These are phyloP conservation scores for Pyrenochaeta sp. DNA, from an alignment of 2,329 filamentous ascomycete species.

Conservation along the genomic window DNA sequence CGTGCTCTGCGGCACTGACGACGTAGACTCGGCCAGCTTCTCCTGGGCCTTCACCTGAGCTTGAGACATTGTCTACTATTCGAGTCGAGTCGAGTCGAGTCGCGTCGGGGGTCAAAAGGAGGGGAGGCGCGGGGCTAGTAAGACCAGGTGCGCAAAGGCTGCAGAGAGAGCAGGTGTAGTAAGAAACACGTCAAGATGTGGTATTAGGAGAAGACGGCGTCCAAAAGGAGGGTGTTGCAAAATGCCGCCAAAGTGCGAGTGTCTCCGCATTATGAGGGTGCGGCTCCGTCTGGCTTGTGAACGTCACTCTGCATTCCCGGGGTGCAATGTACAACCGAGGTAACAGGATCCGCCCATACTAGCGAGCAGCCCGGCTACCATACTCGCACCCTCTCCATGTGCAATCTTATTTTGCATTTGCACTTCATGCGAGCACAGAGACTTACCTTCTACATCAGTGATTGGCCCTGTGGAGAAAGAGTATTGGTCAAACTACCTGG, in stretches of 20 bases:
- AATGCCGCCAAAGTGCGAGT: constrained; percentile 12
- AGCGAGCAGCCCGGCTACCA: constrained; percentile 7
- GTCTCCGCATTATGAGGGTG: constrained; percentile 37
- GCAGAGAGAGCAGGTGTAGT: constrained; percentile 1
- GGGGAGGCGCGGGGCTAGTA: constrained; percentile 5
- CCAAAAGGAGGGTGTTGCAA: constrained; percentile 16
- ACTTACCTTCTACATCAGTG: background rate
- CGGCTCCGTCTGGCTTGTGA: constrained; percentile 43
- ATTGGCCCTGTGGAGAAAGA: background rate
- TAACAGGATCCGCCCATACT: constrained; percentile 31
- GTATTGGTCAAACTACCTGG: background rate
- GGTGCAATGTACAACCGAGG: constrained; percentile 39
- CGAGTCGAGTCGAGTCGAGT: background rate
- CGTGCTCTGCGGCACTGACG: constrained; percentile 61
- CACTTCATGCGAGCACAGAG: constrained; percentile 3
- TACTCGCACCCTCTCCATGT: constrained; percentile 9
- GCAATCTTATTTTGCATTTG: constrained; percentile 1
- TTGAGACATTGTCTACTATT: constrained; percentile 38
- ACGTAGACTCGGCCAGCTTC: constrained; percentile 47
- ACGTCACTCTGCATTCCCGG: constrained; percentile 39
- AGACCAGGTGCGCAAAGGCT: background rate
- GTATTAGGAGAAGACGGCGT: background rate
- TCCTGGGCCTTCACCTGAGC: constrained; percentile 40
- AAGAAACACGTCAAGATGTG: background rate
- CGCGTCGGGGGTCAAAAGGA: constrained; percentile 7